Percentiles rank a stretch among this genome's conserved stretches.
These are phyloP conservation scores for Aureobasidium subglaciale DNA, from an alignment of 2,329 filamentous ascomycete species.

Conservation along the genomic window DNA sequence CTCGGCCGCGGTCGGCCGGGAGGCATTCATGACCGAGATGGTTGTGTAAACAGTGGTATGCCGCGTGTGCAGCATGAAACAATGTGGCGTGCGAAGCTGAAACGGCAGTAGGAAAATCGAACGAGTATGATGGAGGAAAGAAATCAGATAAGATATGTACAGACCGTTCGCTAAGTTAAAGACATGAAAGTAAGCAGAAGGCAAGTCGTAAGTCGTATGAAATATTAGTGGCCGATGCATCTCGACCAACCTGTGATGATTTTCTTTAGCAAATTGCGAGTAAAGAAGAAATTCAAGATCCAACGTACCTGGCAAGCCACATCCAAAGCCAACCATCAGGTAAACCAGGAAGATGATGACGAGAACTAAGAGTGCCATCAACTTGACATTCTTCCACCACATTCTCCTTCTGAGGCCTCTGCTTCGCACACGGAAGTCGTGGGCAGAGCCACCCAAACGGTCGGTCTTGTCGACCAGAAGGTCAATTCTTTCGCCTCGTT, in stretches of 20 bases:
- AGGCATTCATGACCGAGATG: too few relatives aligned
- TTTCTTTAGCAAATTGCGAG: not conserved
- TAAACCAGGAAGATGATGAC: constrained; percentile 68
- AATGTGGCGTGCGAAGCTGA: too few relatives aligned
- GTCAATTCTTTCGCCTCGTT: constrained; percentile 88
- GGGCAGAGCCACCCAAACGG: constrained; percentile 74
- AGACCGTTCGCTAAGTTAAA: not conserved
- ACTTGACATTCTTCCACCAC: constrained; percentile 99
- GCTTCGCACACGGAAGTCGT: constrained; percentile 84
- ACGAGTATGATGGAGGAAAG: not conserved
- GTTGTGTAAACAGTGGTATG: too few relatives aligned
- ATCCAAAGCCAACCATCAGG: constrained; percentile 64
- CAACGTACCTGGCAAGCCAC: constrained; percentile 52
- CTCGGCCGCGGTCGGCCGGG: too few relatives aligned
- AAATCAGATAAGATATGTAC: constrained; percentile 7
- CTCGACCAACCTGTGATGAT: constrained; percentile 30
- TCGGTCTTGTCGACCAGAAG: constrained; percentile 95
- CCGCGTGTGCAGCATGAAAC: too few relatives aligned
- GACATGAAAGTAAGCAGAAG: not conserved
- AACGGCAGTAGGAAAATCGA: too few relatives aligned
- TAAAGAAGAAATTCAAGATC: constrained; percentile 17
- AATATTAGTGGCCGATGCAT: constrained; percentile 27
- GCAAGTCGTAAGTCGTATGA: constrained; percentile 1
- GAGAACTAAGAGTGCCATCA: constrained; percentile 73
- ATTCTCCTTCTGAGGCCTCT: constrained; percentile 81